phyloP scores from a whole-genome alignment of 345 rosid species.

The Bruguiera parviflora region DNA sequence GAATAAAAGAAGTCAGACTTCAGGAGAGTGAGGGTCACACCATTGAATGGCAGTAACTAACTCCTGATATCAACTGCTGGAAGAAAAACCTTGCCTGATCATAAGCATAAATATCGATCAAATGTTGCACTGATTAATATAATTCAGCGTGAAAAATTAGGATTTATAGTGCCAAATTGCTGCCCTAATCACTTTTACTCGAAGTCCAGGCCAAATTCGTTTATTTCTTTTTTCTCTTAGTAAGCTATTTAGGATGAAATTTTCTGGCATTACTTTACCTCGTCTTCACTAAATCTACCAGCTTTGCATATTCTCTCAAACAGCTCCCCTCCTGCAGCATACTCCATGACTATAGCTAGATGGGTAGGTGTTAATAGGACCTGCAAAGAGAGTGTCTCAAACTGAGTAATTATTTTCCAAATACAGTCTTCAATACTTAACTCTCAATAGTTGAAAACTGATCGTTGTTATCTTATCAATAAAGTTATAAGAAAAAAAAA shows the following conservation, averaged over 20 bases:
- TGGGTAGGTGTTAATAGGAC: too few species aligned
- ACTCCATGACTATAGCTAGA: too few species aligned
- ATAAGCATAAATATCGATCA: slow-evolving; percentile 7
- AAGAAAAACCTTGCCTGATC: slow-evolving; percentile 81
- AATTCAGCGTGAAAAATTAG: background rate
- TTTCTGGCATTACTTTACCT: slow-evolving; percentile 24
- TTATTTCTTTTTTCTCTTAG: too few species aligned
- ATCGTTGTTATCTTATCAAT: too few species aligned
- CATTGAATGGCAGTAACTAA: slow-evolving; percentile 86
- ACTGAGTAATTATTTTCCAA: too few species aligned
- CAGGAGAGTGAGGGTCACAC: slow-evolving; percentile 32
- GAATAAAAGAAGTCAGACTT: background rate
- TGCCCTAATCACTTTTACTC: background rate
- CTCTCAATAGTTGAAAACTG: too few species aligned
- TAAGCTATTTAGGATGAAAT: too few species aligned
- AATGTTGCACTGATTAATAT: background rate
- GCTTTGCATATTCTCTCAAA: too few species aligned
- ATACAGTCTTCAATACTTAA: too few species aligned
- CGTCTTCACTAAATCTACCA: too few species aligned
- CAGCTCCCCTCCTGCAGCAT: too few species aligned
- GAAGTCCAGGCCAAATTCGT: background rate
- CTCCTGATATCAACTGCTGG: slow-evolving; percentile 90
- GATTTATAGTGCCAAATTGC: background rate
- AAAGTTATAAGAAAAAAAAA: too few species aligned
- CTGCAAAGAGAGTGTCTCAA: background rate